Percentiles rank a stretch among this genome's conserved stretches.
Evolutionary conservation across 495 filamentous ascomycete species (phyloP).

Genomic region (Geoglossum glabrum): DNA sequence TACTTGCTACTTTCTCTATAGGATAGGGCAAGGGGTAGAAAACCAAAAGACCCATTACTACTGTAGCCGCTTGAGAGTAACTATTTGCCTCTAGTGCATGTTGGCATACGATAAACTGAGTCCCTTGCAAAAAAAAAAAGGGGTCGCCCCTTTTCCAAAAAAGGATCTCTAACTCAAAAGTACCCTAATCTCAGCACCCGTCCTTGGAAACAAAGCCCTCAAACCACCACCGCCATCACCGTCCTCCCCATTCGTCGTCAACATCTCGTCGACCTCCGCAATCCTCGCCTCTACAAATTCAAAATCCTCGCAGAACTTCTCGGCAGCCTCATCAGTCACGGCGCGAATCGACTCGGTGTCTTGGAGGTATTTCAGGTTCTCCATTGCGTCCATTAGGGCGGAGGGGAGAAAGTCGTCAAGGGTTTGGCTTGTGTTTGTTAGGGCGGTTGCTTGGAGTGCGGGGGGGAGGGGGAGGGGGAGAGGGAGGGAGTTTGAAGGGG

Average conservation of each 20-base stretch:
- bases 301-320: slow-evolving; percentile 77
- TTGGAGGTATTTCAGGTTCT: slow-evolving; percentile 53
- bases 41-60: too few species aligned
- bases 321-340: slow-evolving; percentile 67
- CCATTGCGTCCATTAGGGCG: slow-evolving; percentile 74
- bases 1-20: too few species aligned
- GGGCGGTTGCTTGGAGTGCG: slow-evolving; percentile 39
- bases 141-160: too few species aligned
- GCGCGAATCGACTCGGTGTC: slow-evolving; percentile 47
- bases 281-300: slow-evolving; percentile 64
- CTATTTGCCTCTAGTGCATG: too few species aligned
- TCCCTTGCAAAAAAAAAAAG: too few species aligned
- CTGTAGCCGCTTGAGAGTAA: too few species aligned
- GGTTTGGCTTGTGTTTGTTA: slow-evolving; percentile 47
- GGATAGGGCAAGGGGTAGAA: too few species aligned
- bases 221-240: slow-evolving; percentile 29
- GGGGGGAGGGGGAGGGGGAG: slow-evolving; percentile 29
- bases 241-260: not conserved
- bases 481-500: slow-evolving; percentile 23
- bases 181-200: slow-evolving; percentile 68
- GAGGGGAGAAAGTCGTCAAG: slow-evolving; percentile 86
- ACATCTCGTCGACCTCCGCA: slow-evolving; percentile 33
- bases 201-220: slow-evolving; percentile 57
- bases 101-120: too few species aligned
- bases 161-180: slow-evolving; percentile 34